phyloP scores from a whole-genome alignment of 345 rosid genomes.

The Orychophragmus violaceus region DNA sequence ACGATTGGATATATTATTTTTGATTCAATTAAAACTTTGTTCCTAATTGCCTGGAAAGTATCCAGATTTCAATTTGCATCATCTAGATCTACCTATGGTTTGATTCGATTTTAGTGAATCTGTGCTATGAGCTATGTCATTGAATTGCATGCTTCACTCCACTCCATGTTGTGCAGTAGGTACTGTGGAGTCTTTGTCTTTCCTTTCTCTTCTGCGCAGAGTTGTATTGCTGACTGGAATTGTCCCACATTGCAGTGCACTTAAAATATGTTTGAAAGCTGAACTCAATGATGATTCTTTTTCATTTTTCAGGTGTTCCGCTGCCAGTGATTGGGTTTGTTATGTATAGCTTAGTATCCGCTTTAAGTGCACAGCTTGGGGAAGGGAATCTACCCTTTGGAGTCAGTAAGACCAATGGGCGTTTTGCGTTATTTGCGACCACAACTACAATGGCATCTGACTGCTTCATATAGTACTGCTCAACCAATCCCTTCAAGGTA shows the following conservation, averaged over 20 bases:
- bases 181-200: not conserved
- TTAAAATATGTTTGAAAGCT: conserved; percentile 25
- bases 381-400: conserved; percentile 49
- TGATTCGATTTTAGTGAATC: not conserved
- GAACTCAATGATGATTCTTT: conserved; percentile 29
- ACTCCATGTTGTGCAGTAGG: not conserved
- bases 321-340: conserved; percentile 74
- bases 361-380: conserved; percentile 47
- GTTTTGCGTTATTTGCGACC: conserved; percentile 51
- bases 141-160: not conserved
- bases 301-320: conserved; percentile 57
- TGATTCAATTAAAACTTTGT: not conserved
- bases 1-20: conserved; percentile 12
- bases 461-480: conserved; percentile 55
- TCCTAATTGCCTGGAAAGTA: not conserved
- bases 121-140: not conserved
- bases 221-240: conserved; percentile 5
- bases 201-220: not conserved
- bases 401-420: conserved; percentile 47
- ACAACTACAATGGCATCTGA: conserved; percentile 84
- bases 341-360: conserved; percentile 66
- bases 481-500: conserved; percentile 58
- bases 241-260: conserved; percentile 4
- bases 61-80: conserved; percentile 1
- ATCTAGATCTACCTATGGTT: conserved; percentile 4